Conservation (phyloP, 2,329 filamentous ascomycete genomes). For the Claviceps capensis region DNA sequence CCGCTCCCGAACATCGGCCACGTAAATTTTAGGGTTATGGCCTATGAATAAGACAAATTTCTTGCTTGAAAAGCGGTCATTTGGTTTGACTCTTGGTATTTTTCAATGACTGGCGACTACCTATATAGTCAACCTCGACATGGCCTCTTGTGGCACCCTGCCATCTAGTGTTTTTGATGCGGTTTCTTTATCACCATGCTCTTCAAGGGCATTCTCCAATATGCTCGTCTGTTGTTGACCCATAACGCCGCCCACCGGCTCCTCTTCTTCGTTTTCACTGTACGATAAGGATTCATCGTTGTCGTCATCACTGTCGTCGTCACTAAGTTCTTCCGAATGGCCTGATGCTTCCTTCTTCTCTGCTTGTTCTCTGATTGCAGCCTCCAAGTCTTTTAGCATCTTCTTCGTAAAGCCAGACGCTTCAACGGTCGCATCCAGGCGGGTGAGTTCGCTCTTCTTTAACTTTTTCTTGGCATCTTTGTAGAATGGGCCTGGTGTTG, state of each 20-base stretch:
- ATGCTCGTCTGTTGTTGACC: not conserved
- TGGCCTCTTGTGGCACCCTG: conserved; percentile 13
- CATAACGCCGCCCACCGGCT: not conserved
- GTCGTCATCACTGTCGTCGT: conserved; percentile 15
- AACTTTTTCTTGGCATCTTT: conserved; percentile 66
- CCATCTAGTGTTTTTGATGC: not conserved
- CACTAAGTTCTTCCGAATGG: conserved; percentile 12
- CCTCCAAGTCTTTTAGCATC: conserved; percentile 87
- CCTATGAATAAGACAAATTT: not conserved
- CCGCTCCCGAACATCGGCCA: too few species aligned
- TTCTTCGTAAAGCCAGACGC: conserved; percentile 94
- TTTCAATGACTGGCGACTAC: not conserved
- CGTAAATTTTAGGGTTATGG: too few species aligned
- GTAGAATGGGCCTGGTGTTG: conserved; percentile 74
- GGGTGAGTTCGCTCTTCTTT: conserved; percentile 47
- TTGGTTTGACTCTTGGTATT: conserved; percentile 10
- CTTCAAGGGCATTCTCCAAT: not conserved
- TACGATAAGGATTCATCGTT: not conserved
- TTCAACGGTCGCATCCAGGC: conserved; percentile 78
- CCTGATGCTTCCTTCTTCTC: conserved; percentile 25
- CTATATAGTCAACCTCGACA: conserved; percentile 17
- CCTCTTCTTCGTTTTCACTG: conserved; percentile 5
- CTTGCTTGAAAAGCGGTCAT: not conserved
- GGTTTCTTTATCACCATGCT: not conserved
- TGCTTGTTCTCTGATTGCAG: conserved; percentile 72